Evolutionary conservation across 75 land plant genomes (phyloP).

Genomic region (Cryptomeria japonica): DNA sequence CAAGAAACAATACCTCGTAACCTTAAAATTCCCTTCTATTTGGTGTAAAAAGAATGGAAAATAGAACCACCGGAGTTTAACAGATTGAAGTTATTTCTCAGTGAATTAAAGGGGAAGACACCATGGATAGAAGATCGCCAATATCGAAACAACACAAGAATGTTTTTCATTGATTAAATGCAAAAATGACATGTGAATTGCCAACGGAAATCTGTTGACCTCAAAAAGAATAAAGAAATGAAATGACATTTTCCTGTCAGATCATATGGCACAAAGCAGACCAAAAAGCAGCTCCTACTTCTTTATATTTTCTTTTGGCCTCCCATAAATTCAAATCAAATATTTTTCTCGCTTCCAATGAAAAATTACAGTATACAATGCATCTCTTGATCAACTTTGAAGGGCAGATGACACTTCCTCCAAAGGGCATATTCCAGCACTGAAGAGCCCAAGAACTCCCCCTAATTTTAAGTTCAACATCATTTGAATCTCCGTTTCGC

Average conservation of each 20-base stretch:
- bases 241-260: not conserved
- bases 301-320: not conserved
- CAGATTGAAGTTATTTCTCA: not conserved
- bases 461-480: slow-evolving; percentile 10
- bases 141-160: not conserved
- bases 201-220: slow-evolving; percentile 7
- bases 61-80: not conserved
- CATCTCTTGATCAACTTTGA: not conserved
- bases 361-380: not conserved
- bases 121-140: not conserved
- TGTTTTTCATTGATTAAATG: not conserved
- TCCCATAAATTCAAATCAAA: not conserved
- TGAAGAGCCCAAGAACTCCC: not conserved
- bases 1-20: not conserved
- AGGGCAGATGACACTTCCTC: not conserved
- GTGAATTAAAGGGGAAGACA: not conserved
- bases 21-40: not conserved
- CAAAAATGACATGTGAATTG: not conserved
- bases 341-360: slow-evolving; percentile 7
- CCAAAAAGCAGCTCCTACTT: slow-evolving; percentile 1
- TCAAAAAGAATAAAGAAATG: slow-evolving; percentile 9
- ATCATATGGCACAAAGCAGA: not conserved
- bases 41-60: not conserved
- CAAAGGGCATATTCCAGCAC: not conserved
- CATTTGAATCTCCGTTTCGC: slow-evolving; percentile 66